Evolutionary conservation across 768 basidiomycete genomes (phyloP).

Genomic region (Suillus tomentosus): DNA sequence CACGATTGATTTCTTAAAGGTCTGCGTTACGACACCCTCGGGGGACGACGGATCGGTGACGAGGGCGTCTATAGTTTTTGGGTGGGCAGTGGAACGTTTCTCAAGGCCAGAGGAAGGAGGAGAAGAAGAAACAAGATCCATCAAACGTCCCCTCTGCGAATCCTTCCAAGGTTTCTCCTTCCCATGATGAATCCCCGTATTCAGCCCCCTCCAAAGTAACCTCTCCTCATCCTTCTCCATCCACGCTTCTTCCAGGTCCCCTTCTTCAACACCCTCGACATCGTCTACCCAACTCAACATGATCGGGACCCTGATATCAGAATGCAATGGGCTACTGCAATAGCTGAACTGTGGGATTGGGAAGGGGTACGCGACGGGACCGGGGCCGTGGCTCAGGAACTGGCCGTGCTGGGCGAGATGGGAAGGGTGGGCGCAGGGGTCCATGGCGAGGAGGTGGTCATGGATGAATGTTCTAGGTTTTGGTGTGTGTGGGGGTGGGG

Average conservation of each 20-base stretch:
- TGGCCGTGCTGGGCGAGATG: conserved; percentile 47
- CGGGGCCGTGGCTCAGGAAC: conserved; percentile 45
- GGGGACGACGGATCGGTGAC: conserved; percentile 32
- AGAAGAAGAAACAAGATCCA: conserved; percentile 26
- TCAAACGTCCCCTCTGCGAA: conserved; percentile 49
- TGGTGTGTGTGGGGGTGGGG: conserved; percentile 17
- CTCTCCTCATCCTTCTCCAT: conserved; percentile 57
- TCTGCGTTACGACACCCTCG: conserved; percentile 34
- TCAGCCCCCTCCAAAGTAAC: conserved; percentile 69
- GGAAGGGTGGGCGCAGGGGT: conserved; percentile 41
- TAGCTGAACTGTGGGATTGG: conserved; percentile 52
- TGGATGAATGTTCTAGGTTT: conserved; percentile 28
- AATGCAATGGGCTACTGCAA: conserved; percentile 47
- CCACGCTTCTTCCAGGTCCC: conserved; percentile 44
- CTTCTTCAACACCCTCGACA: conserved; percentile 44
- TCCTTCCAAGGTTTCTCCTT: conserved; percentile 44
- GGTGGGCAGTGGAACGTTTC: not conserved
- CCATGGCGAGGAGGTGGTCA: conserved; percentile 38
- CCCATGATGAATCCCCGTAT: conserved; percentile 56
- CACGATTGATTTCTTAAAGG: conserved; percentile 40
- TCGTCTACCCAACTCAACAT: conserved; percentile 49
- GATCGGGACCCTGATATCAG: conserved; percentile 48
- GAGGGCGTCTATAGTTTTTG: conserved; percentile 14
- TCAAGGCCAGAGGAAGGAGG: not conserved
- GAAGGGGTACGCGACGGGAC: conserved; percentile 40